phyloP scores from a whole-genome alignment of 176 grass and related monocot species.

The Carex myosuroides region DNA sequence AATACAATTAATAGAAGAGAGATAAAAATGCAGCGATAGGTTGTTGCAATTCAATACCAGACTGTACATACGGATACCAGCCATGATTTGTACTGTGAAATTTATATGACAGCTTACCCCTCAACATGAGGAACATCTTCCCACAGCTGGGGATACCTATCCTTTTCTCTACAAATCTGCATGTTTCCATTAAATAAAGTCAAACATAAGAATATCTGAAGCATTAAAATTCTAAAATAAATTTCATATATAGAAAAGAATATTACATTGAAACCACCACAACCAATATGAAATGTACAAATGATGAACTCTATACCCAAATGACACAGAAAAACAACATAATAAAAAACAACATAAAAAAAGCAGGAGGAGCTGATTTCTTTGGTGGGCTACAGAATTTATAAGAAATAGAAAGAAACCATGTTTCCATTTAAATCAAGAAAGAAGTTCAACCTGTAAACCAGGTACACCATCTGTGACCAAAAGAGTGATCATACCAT shows the following conservation, averaged over 20 bases:
- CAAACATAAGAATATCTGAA: background rate
- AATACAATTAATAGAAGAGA: background rate
- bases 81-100: background rate
- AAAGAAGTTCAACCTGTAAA: conserved; percentile 41
- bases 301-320: background rate
- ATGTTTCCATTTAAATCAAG: background rate
- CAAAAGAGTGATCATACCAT: conserved; percentile 62
- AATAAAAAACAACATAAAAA: background rate
- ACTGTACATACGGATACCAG: background rate
- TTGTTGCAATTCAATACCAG: background rate
- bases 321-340: background rate
- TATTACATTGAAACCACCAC: background rate
- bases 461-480: conserved; percentile 65
- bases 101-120: conserved; percentile 34
- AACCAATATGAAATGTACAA: background rate
- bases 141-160: conserved; percentile 66
- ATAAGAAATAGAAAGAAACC: background rate
- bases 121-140: conserved; percentile 73
- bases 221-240: background rate
- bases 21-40: background rate
- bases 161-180: conserved; percentile 88
- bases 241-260: background rate
- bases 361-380: background rate
- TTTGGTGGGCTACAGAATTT: background rate
- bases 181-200: conserved; percentile 1